Evolutionary conservation across 306 rosid genomes (phyloP).

Genomic region (Prunus salicina): DNA sequence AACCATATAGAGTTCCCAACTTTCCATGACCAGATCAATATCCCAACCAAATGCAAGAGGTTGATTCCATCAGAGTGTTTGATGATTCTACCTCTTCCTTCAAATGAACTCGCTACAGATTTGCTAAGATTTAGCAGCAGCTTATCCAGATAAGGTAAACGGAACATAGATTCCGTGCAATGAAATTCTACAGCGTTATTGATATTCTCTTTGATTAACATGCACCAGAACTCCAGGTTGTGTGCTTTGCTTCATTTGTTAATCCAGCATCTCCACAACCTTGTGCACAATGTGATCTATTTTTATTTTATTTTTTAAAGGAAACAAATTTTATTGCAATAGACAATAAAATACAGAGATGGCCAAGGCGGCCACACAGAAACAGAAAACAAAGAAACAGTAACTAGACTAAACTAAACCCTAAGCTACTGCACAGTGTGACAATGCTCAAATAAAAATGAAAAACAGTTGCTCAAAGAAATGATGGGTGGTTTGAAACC

Average conservation of each 20-base stretch:
- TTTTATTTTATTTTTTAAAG: neutral
- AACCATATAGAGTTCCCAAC: neutral
- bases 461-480: too few species aligned
- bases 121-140: conserved; percentile 29
- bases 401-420: too few species aligned
- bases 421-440: too few species aligned
- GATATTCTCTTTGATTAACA: conserved; percentile 20
- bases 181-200: conserved; percentile 20
- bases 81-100: neutral
- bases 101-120: neutral
- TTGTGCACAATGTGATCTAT: conserved; percentile 16
- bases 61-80: neutral
- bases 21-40: neutral
- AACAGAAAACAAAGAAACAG: too few species aligned
- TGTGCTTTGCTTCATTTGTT: conserved; percentile 27
- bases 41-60: neutral
- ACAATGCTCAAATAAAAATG: too few species aligned
- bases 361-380: too few species aligned
- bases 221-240: conserved; percentile 24
- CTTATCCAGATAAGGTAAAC: conserved; percentile 28
- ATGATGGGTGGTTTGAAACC: too few species aligned
- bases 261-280: conserved; percentile 28
- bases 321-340: neutral
- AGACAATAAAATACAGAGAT: too few species aligned
- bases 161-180: conserved; percentile 12